Evolutionary conservation across 1,139 yeast species (phyloP).

Genomic region (Zygoascus meyerae): DNA sequence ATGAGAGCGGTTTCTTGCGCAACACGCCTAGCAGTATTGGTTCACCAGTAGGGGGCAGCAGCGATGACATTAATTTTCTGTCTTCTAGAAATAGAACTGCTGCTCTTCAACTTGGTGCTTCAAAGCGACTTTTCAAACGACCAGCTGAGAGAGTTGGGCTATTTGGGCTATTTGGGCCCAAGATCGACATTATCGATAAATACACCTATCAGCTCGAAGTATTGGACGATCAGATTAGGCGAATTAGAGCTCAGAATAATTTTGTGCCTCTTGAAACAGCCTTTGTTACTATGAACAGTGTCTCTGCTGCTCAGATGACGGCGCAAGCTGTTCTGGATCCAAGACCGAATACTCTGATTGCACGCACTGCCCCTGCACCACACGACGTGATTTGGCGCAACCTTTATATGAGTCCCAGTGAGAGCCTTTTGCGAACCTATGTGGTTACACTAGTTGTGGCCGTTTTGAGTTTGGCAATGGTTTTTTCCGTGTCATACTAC

Average conservation of each 20-base stretch:
- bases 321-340: conserved; percentile 88
- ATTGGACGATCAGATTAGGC: conserved; percentile 54
- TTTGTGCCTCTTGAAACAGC: conserved; percentile 48
- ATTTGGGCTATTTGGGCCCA: conserved; percentile 49
- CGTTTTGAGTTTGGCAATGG: conserved; percentile 57
- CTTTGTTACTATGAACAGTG: conserved; percentile 78
- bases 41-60: background rate
- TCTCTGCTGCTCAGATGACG: conserved; percentile 82
- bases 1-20: background rate
- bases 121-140: conserved; percentile 24
- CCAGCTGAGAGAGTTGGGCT: conserved; percentile 43
- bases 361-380: conserved; percentile 81
- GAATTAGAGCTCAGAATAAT: conserved; percentile 27
- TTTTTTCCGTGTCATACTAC: conserved; percentile 61
- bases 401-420: conserved; percentile 51
- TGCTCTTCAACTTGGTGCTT: conserved; percentile 13
- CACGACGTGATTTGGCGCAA: conserved; percentile 81
- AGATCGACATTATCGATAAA: conserved; percentile 60
- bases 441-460: conserved; percentile 60
- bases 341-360: conserved; percentile 62
- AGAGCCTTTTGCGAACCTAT: conserved; percentile 55
- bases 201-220: conserved; percentile 51
- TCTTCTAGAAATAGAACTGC: conserved; percentile 9
- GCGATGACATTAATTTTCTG: conserved; percentile 3
- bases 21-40: conserved; percentile 1